These are phyloP conservation scores for Reutealis trisperma DNA, from an alignment of 345 rosid genomes.

Conservation along the genomic window DNA sequence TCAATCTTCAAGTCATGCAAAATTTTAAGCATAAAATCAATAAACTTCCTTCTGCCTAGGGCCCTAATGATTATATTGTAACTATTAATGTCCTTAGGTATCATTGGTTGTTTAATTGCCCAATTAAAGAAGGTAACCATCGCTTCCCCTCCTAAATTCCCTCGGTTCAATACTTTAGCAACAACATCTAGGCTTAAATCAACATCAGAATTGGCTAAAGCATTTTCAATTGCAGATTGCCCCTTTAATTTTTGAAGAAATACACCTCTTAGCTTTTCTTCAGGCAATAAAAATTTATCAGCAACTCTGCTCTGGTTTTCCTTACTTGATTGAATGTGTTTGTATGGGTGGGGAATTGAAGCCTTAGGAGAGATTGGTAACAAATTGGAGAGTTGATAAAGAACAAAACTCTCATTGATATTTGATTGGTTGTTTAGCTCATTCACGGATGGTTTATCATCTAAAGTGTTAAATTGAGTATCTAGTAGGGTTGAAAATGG, in stretches of 20 bases:
- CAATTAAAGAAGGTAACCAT: conserved; percentile 72
- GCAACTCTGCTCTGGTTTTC: conserved; percentile 22
- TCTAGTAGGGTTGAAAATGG: conserved; percentile 18
- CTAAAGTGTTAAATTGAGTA: conserved; percentile 10
- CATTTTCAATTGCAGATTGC: conserved; percentile 46
- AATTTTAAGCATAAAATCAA: conserved; percentile 47
- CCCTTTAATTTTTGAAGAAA: conserved; percentile 75
- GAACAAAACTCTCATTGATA: conserved; percentile 52
- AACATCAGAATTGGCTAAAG: conserved; percentile 48
- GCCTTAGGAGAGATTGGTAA: conserved; percentile 41
- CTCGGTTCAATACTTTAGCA: conserved; percentile 62
- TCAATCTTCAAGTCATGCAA: conserved; percentile 44
- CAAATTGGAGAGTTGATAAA: conserved; percentile 59
- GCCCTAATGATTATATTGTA: conserved; percentile 64
- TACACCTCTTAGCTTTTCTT: conserved; percentile 80
- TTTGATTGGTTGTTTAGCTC: conserved; percentile 15
- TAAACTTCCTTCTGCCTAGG: conserved; percentile 70
- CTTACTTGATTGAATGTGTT: conserved; percentile 8
- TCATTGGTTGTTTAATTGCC: conserved; percentile 61
- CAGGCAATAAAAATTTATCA: conserved; percentile 61
- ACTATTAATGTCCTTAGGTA: conserved; percentile 44
- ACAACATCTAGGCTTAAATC: conserved; percentile 57
- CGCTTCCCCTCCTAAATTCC: conserved; percentile 68
- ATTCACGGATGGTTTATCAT: conserved; percentile 17
- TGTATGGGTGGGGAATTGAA: conserved; percentile 12